Evolutionary conservation across 73 alveolate species (phyloP).

Genomic region (Paramecium tetraurelia): DNA sequence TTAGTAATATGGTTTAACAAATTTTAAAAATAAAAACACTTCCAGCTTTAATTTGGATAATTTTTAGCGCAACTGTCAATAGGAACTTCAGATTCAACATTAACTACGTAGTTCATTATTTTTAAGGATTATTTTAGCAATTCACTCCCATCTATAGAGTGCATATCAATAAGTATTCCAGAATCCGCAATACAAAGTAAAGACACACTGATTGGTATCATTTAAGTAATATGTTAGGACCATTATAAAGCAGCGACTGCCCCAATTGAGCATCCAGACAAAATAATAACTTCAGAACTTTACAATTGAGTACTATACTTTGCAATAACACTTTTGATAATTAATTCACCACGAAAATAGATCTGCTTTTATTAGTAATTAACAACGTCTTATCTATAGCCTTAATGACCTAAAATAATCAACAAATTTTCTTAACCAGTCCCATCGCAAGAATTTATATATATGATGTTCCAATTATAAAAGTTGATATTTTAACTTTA

Average conservation of each 20-base stretch:
- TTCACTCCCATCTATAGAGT: neutral
- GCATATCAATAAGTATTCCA: neutral
- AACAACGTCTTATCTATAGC: neutral
- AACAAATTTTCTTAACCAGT: neutral
- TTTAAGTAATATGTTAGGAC: neutral
- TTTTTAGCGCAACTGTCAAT: neutral
- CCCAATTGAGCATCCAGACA: slow-evolving; percentile 36
- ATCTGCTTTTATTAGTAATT: neutral
- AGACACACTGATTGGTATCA: neutral
- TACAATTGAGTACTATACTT: neutral
- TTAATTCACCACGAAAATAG: slow-evolving; percentile 29
- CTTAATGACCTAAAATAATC: neutral
- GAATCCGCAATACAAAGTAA: neutral
- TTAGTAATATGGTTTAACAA: neutral
- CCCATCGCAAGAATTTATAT: slow-evolving; percentile 42
- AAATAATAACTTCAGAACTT: neutral
- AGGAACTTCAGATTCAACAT: slow-evolving; percentile 2
- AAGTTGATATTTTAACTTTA: neutral
- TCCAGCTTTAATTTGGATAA: neutral
- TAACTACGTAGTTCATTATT: neutral
- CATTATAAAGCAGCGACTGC: slow-evolving; percentile 22
- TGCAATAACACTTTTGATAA: neutral
- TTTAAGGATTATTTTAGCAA: neutral
- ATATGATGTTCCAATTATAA: neutral
- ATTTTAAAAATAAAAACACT: neutral